These are phyloP conservation scores for Tricholoma hemisulphureum DNA, from an alignment of 768 basidiomycete species.

Conservation along the genomic window DNA sequence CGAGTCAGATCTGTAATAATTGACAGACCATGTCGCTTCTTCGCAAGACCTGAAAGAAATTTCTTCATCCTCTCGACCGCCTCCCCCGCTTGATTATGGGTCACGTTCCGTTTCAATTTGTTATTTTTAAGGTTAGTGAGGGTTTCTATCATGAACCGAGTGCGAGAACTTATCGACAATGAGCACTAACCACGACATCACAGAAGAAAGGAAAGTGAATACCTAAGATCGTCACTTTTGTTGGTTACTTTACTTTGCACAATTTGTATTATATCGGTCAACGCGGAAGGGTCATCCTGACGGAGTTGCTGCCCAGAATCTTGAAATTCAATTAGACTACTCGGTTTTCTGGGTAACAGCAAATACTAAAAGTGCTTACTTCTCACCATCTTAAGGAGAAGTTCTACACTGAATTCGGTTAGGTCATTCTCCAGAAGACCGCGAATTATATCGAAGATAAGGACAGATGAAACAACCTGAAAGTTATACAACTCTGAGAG, in stretches of 20 bases:
- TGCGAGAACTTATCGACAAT: constrained; percentile 59
- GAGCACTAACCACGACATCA: constrained; percentile 2
- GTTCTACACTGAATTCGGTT: constrained; percentile 80
- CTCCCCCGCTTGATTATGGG: constrained; percentile 70
- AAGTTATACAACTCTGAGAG: constrained; percentile 95
- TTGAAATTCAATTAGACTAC: constrained; percentile 30
- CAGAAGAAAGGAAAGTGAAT: constrained; percentile 1
- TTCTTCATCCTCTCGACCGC: constrained; percentile 87
- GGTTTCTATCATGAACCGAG: constrained; percentile 94
- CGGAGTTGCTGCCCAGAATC: constrained; percentile 92
- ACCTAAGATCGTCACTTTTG: constrained; percentile 55
- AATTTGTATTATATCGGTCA: constrained; percentile 87
- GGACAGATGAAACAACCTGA: constrained; percentile 82
- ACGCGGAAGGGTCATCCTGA: constrained; percentile 85
- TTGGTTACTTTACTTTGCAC: constrained; percentile 70
- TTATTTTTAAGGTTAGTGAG: constrained; percentile 91
- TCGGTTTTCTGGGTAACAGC: not conserved
- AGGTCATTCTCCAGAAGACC: constrained; percentile 63
- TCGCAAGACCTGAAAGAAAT: constrained; percentile 71
- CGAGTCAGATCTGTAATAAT: not conserved
- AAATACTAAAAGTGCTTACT: constrained; percentile 46
- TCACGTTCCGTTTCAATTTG: constrained; percentile 63
- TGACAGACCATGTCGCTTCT: constrained; percentile 67
- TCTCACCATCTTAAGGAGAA: constrained; percentile 79
- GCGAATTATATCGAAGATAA: constrained; percentile 91